Conservation (phyloP, 116 monocot species). For the Thalassia testudinum region DNA sequence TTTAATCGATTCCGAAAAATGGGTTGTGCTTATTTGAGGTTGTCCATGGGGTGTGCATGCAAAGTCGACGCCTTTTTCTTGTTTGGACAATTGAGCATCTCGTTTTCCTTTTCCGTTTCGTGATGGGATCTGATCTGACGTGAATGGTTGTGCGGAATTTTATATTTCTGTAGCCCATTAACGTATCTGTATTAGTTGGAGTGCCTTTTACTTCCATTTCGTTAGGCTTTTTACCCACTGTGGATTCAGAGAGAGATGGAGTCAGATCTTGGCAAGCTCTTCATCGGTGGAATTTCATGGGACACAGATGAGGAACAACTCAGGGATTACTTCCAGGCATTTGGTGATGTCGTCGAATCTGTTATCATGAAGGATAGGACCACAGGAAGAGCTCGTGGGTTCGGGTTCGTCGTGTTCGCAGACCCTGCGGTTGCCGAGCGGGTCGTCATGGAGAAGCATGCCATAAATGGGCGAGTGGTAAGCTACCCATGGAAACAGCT, state of each 20-base stretch:
- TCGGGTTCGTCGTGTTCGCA: conserved; percentile 17
- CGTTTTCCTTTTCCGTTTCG: too few species aligned
- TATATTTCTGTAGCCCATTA: not conserved
- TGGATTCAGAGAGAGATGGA: conserved; percentile 6
- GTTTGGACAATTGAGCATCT: too few species aligned
- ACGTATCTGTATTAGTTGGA: not conserved
- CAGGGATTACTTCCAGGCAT: conserved; percentile 12
- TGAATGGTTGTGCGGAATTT: too few species aligned
- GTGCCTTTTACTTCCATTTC: not conserved
- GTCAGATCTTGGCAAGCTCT: conserved; percentile 18
- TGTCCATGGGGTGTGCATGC: not conserved
- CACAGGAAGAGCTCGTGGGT: conserved; percentile 15
- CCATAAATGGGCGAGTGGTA: conserved; percentile 16
- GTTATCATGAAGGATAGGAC: conserved; percentile 15
- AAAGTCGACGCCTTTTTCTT: not conserved
- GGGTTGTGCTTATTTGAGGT: not conserved
- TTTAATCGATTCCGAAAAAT: not conserved
- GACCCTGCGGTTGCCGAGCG: conserved; percentile 16
- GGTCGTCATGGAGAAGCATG: conserved; percentile 13
- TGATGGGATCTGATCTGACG: too few species aligned
- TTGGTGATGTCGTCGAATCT: conserved; percentile 16
- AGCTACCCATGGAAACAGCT: not conserved
- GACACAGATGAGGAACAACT: conserved; percentile 16
- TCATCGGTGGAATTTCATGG: conserved; percentile 20
- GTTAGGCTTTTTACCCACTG: not conserved